Evolutionary conservation across 169 alveolate genomes (phyloP).

Genomic region (Haemoproteus tartakovskyi): DNA sequence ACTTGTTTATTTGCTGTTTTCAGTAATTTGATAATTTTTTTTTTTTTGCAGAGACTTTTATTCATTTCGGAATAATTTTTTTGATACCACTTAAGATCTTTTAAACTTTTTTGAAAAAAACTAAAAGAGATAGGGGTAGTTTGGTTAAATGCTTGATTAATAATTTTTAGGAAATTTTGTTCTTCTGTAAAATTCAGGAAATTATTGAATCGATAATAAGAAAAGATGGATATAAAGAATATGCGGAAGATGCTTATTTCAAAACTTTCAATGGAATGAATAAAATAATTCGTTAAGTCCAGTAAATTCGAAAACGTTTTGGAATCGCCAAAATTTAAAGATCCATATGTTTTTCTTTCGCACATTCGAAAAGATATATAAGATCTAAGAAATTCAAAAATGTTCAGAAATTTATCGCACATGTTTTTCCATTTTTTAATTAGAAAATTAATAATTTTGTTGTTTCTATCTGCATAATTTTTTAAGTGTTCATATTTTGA

Average conservation of each 20-base stretch:
- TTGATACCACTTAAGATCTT: constrained; percentile 1
- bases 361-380: constrained; percentile 48
- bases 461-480: constrained; percentile 12
- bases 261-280: constrained; percentile 9
- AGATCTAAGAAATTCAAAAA: constrained; percentile 17
- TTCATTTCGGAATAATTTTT: constrained; percentile 1
- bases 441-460: constrained; percentile 14
- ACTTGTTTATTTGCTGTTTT: constrained; percentile 4
- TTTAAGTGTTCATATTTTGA: constrained; percentile 11
- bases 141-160: constrained; percentile 1
- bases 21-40: constrained; percentile 2
- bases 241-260: neutral
- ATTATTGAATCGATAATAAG: constrained; percentile 17
- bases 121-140: constrained; percentile 1
- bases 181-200: constrained; percentile 5
- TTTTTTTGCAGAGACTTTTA: neutral
- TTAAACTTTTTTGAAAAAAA: neutral
- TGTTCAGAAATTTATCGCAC: constrained; percentile 13
- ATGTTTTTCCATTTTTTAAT: constrained; percentile 9
- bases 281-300: constrained; percentile 22
- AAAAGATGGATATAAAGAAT: constrained; percentile 10
- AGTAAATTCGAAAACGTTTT: constrained; percentile 5
- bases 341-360: constrained; percentile 13
- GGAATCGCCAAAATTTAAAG: constrained; percentile 3
- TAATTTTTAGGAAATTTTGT: neutral